Evolutionary conservation across 2,329 filamentous ascomycete species (phyloP).

Genomic region (Torrubiellomyces zombiae): DNA sequence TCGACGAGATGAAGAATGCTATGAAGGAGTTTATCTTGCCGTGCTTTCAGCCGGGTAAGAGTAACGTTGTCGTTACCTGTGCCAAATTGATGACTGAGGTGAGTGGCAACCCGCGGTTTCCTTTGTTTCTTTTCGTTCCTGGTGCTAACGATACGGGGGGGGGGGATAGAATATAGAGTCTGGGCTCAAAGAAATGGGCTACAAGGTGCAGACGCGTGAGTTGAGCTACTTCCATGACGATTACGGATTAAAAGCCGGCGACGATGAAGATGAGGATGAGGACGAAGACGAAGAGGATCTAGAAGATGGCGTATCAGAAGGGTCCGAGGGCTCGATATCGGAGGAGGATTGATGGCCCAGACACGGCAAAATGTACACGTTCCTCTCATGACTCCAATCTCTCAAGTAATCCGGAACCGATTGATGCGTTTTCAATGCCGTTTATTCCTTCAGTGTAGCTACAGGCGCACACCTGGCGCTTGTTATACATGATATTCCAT

Average conservation of each 20-base stretch:
- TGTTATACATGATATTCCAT: too few species aligned
- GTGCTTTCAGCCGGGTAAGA: conserved; percentile 62
- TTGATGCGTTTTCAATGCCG: too few species aligned
- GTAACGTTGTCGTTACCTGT: conserved; percentile 80
- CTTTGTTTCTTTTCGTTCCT: conserved; percentile 1
- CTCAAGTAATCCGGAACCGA: too few species aligned
- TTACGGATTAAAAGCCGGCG: conserved; percentile 62
- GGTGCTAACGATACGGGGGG: conserved; percentile 30
- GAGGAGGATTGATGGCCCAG: too few species aligned
- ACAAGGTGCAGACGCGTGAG: conserved; percentile 57
- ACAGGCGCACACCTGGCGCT: too few species aligned
- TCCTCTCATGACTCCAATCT: too few species aligned
- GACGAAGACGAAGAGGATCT: conserved; percentile 28
- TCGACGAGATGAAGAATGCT: conserved; percentile 58
- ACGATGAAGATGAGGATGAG: conserved; percentile 36
- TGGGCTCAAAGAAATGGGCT: conserved; percentile 59
- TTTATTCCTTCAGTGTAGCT: too few species aligned
- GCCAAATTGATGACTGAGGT: conserved; percentile 74
- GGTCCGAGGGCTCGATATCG: conserved; percentile 8
- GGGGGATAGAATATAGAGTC: conserved; percentile 36
- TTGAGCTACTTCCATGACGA: conserved; percentile 75
- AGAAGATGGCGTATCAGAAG: too few species aligned
- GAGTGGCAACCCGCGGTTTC: conserved; percentile 17
- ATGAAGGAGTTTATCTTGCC: conserved; percentile 63
- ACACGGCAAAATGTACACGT: too few species aligned